Conservation (phyloP, 345 rosid species). For the Brassica cretica region DNA sequence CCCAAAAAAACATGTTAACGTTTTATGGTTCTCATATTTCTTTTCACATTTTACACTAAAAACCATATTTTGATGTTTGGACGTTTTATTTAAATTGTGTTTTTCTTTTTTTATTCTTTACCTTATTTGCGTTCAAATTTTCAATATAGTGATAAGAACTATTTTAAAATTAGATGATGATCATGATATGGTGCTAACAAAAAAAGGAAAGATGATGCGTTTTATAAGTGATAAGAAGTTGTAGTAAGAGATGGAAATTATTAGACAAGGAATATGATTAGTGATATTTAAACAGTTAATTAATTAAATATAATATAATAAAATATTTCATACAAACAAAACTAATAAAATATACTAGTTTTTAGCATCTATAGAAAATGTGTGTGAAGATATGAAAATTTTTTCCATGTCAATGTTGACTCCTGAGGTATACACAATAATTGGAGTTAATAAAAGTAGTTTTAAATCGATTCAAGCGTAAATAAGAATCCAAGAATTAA, state of each 20-base stretch:
- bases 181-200: neutral
- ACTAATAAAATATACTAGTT: neutral
- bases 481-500: slow-evolving; percentile 3
- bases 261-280: neutral
- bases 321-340: neutral
- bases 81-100: neutral
- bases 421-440: neutral
- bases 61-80: neutral
- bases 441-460: neutral
- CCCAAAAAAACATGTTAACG: neutral
- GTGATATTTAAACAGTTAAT: neutral
- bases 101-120: neutral
- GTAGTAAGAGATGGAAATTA: neutral
- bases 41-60: neutral
- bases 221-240: neutral
- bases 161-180: neutral
- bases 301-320: neutral
- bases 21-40: slow-evolving; percentile 16
- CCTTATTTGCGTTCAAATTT: neutral
- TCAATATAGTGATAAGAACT: neutral
- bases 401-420: neutral
- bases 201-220: neutral
- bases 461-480: neutral
- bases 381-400: neutral
- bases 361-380: neutral